phyloP scores from a whole-genome alignment of 2,329 filamentous ascomycete species.

The Tolypocladium tundrense region DNA sequence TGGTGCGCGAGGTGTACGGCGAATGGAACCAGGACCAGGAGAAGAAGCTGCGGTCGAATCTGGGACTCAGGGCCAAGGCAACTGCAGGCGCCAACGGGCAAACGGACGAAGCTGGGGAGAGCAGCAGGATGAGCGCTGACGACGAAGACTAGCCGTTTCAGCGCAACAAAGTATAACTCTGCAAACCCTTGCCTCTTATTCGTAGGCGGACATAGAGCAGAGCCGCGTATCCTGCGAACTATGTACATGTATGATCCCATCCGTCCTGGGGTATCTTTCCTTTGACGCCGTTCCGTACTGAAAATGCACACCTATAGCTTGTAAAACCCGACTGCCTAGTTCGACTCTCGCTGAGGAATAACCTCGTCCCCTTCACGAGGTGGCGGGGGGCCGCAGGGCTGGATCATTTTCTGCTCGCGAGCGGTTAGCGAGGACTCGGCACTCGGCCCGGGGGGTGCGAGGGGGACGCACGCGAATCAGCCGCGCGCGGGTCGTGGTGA shows the following conservation, averaged over 20 bases:
- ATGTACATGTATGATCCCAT: background rate
- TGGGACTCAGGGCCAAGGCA: constrained; percentile 36
- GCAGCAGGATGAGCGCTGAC: constrained; percentile 2
- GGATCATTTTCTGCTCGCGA: constrained; percentile 53
- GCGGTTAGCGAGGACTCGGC: constrained; percentile 1
- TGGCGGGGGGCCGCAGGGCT: constrained; percentile 49
- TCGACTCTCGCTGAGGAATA: background rate
- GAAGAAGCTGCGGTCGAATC: constrained; percentile 48
- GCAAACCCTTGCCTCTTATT: background rate
- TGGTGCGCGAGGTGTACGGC: constrained; percentile 55
- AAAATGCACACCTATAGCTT: background rate
- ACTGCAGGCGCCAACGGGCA: constrained; percentile 14
- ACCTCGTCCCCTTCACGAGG: constrained; percentile 36
- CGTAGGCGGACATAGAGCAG: background rate
- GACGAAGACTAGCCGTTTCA: background rate
- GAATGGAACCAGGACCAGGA: constrained; percentile 44
- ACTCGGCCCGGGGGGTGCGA: background rate
- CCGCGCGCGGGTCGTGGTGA: constrained; percentile 67
- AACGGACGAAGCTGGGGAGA: constrained; percentile 7
- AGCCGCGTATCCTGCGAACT: background rate
- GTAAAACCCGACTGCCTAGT: background rate
- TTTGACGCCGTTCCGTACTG: background rate
- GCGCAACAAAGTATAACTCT: background rate
- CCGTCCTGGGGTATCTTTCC: background rate
- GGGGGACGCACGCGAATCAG: constrained; percentile 57